Evolutionary conservation across 768 basidiomycete genomes (phyloP), one percentile per base, ranked within the genome.

Genomic region (Calocybe gangraenosa): DNA sequence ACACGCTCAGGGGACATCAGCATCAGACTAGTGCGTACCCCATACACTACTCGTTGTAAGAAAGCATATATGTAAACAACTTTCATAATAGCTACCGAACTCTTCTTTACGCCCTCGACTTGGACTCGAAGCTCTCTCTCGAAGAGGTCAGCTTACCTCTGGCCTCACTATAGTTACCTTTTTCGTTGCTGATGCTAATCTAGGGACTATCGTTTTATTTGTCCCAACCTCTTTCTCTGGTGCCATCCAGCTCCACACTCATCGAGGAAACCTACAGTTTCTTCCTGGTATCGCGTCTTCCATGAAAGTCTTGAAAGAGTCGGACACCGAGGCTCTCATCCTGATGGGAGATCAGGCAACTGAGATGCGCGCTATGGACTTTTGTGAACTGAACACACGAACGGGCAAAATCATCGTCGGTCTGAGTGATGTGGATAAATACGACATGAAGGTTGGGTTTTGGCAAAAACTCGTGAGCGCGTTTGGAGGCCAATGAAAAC

Each of bases 371-470:
- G 63, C 60, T 35, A 53, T 64, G 25, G 67, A 75, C 41, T 70
- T 68, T 39, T 73, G 74, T 52, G 62, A 69, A 37, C 49, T 74
- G 20, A 56, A 41, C 20, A 59, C 71, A 14, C 60, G 61, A 15
- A 57, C 49, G 32, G 75, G 74, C 10, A 65, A 62, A 37, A 49
- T 77, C 25, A 52, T 69, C n/a, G 57, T 78, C 7, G 74, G 75
- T 20, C 47, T 77, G 39, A 65, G 64, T 40, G 71, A 69, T 10
- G 55, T 58, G 44, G 76, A 78, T 50, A 64, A 47, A 14, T 65
- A 63, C 30, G 49, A 58, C 15, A 49, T 49, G 18, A 53, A 58
- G 22, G 48, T 53, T 36, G 66, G 71, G 5, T 63, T 75, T 37
- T 74, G 73, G 74, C 56, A 68, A 51, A 67, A 63, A 51, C 42